Base-by-base conservation (phyloP, 75 land plant genomes). In the Chamaecyparis obtusa region DNA sequence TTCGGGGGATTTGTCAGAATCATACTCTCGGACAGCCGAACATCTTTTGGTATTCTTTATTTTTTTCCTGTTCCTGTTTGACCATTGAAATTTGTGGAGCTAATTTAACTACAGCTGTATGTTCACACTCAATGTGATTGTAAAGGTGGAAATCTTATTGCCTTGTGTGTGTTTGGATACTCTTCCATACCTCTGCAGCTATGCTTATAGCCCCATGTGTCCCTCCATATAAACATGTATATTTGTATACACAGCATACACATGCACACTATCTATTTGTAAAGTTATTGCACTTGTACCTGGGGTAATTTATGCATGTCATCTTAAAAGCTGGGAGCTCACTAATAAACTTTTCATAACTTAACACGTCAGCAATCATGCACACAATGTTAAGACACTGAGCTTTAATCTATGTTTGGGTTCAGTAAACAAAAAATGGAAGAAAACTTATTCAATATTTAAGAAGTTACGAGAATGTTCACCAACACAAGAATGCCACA, bases 41-140 rank as follows among this genome's bases (percentile, higher is more conserved):
- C 99, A 95, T 91, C 93, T 97, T 83, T 87, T 98, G 99, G 99
- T 98, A 89, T 69, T 57, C 17, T 89, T 37, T 80, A 37, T 16
- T 0, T 49, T n/a, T 55, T 44, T 44, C 27, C n/a, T 81, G 11
- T 51, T 81, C 83, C 51, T 81, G 13, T 46, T 81, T 81, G 16
- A 81, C 51, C 21, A 44, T 46, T 46, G 83, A 46, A 3, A 81
- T 81, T 10, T 81, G 32, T 81, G 30, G n/a, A 81, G 13, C 11
- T 4, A 9, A 27, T 11, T 81, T 44, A 41, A 5, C 46, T 39
- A 27, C 10, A 39, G 81, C 81, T 81, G 48, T 24, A 27, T 81
- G 46, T 46, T 81, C 0, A 3, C 19, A 44, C 13, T 46, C 36
- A 74, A 33, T 74, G 37, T 74, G 36, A 13, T 74, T 30, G 11